Conservation (phyloP, 139 green algal genomes). For the Astrephomene gubernaculifera region DNA sequence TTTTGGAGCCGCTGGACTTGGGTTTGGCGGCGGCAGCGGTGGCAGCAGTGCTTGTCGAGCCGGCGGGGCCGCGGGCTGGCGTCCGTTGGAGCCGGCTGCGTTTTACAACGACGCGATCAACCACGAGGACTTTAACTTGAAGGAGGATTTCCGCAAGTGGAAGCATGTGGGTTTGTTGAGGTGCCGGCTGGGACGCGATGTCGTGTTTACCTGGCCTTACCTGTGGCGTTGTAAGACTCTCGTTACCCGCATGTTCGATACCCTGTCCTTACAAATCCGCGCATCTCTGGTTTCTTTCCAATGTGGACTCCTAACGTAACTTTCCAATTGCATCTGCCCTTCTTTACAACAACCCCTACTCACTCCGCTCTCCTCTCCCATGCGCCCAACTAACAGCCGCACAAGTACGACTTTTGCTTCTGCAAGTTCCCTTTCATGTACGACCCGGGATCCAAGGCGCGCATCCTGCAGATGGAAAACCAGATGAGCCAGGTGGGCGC, state of each 20-base stretch:
- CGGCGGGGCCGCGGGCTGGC: neutral
- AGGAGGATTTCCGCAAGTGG: slow-evolving; percentile 80
- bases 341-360: no score
- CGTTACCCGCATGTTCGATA: no score
- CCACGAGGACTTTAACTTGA: slow-evolving; percentile 82
- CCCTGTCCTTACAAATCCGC: no score
- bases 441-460: slow-evolving; percentile 74
- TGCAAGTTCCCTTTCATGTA: slow-evolving; percentile 85
- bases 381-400: slow-evolving; percentile 6
- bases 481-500: slow-evolving; percentile 38
- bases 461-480: slow-evolving; percentile 81
- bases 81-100: slow-evolving; percentile 49
- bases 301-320: no score
- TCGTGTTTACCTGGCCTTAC: no score
- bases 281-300: no score
- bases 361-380: no score
- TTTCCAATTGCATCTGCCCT: no score
- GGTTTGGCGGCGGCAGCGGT: neutral
- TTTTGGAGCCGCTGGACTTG: slow-evolving; percentile 9
- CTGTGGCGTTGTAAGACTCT: no score
- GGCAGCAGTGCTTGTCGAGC: neutral
- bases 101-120: slow-evolving; percentile 90
- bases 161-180: slow-evolving; percentile 63
- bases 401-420: slow-evolving; percentile 72
- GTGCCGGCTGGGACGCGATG: no score